Evolutionary conservation across 495 filamentous ascomycete genomes (phyloP).

Genomic region (Neurospora tetraspora): DNA sequence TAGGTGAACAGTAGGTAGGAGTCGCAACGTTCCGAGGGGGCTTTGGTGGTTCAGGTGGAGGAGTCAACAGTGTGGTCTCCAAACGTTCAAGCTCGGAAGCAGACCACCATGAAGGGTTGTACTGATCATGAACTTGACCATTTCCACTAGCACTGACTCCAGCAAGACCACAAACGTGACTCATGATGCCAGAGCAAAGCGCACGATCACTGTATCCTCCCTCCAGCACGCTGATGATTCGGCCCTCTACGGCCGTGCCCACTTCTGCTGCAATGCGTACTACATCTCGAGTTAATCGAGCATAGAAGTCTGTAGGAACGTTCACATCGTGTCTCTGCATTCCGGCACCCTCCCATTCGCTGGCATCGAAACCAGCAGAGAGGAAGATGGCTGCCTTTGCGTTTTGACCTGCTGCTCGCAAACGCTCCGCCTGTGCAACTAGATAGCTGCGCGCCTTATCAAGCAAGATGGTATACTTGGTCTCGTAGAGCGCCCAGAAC

Average conservation of each 20-base stretch:
- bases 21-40: slow-evolving; percentile 39
- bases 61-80: slow-evolving; percentile 41
- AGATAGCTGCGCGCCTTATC: slow-evolving; percentile 73
- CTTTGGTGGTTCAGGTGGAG: slow-evolving; percentile 40
- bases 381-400: slow-evolving; percentile 85
- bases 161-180: slow-evolving; percentile 73
- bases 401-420: slow-evolving; percentile 37
- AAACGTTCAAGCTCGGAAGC: slow-evolving; percentile 54
- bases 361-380: slow-evolving; percentile 93
- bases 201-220: slow-evolving; percentile 93
- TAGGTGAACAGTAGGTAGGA: slow-evolving; percentile 62
- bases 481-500: slow-evolving; percentile 82
- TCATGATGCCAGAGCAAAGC: slow-evolving; percentile 74
- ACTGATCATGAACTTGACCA: slow-evolving; percentile 22
- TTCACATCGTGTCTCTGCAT: slow-evolving; percentile 95
- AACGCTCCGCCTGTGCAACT: slow-evolving; percentile 51
- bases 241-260: slow-evolving; percentile 63
- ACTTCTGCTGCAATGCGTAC: slow-evolving; percentile 74
- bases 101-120: slow-evolving; percentile 73
- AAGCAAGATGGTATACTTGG: slow-evolving; percentile 62
- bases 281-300: slow-evolving; percentile 75
- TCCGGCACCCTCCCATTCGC: slow-evolving; percentile 77
- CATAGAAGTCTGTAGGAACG: slow-evolving; percentile 95
- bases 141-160: slow-evolving; percentile 16
- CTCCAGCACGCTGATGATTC: slow-evolving; percentile 86